These are phyloP conservation scores for Colletotrichum kahawae DNA, from an alignment of 2,329 filamentous ascomycete species.

Conservation along the genomic window DNA sequence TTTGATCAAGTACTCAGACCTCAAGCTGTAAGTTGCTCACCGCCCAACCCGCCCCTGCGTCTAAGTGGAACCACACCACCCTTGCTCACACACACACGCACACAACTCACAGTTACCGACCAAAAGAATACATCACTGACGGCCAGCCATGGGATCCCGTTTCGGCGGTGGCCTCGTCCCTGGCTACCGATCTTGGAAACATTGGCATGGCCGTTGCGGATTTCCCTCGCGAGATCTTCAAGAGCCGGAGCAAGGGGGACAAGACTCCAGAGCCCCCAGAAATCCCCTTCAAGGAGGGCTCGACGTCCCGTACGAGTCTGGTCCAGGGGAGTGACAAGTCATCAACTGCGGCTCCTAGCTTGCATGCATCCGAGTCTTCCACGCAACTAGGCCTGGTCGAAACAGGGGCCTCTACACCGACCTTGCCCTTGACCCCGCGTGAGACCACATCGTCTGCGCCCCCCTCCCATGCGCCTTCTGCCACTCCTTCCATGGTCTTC, in stretches of 20 bases:
- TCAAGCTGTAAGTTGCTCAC: constrained; percentile 68
- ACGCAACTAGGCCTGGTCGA: constrained; percentile 12
- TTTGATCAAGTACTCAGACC: constrained; percentile 69
- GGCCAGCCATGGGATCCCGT: constrained; percentile 82
- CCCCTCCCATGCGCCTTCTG: not conserved
- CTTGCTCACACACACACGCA: not conserved
- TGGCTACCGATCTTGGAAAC: constrained; percentile 82
- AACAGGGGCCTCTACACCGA: constrained; percentile 4
- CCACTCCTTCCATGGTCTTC: constrained; percentile 27
- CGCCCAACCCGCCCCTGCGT: not conserved
- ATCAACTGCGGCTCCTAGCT: not conserved
- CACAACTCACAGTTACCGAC: constrained; percentile 44
- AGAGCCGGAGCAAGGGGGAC: constrained; percentile 30
- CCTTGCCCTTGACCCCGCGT: not conserved
- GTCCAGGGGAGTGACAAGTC: not conserved
- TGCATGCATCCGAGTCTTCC: constrained; percentile 14
- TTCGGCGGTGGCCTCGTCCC: constrained; percentile 75
- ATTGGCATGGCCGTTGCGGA: constrained; percentile 86
- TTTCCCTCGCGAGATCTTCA: constrained; percentile 64
- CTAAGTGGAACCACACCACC: not conserved
- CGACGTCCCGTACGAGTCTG: not conserved
- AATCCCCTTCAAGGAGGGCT: not conserved
- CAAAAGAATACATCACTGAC: constrained; percentile 75
- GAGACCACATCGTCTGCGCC: not conserved
- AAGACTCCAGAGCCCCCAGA: constrained; percentile 11